A percentile compares a stretch with the other conserved stretches of the same genome.
Conservation (phyloP, 148 eudicot species). For the Chenopodium album region DNA sequence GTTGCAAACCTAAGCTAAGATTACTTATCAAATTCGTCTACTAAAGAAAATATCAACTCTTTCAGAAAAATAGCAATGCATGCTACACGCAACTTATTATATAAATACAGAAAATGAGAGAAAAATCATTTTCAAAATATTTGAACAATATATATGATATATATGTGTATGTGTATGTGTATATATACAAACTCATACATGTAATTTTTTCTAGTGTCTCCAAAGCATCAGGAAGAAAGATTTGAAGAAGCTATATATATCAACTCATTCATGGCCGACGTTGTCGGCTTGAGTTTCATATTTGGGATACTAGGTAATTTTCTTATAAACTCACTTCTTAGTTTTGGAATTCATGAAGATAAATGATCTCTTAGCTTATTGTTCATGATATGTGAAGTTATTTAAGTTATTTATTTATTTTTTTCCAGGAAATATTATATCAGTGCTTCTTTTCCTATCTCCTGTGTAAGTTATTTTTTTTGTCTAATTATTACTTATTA, state of each 20-base stretch:
- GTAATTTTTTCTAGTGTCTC: background rate
- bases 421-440: conserved; percentile 51
- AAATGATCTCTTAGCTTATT: background rate
- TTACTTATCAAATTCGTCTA: background rate
- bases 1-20: background rate
- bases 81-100: background rate
- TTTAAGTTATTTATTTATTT: no score
- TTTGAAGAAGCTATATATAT: background rate
- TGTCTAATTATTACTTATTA: no score
- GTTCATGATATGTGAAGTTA: background rate
- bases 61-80: background rate
- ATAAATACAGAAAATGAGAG: background rate
- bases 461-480: conserved; percentile 42
- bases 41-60: background rate
- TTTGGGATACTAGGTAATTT: conserved; percentile 41
- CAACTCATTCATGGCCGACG: conserved; percentile 36
- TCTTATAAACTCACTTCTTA: background rate
- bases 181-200: background rate
- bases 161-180: background rate
- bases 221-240: conserved; percentile 6
- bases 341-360: background rate
- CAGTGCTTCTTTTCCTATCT: conserved; percentile 49
- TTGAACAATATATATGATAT: background rate
- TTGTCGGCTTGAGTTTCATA: conserved; percentile 33
- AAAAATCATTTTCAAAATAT: background rate